Base-by-base conservation (phyloP, 164 flowering plant genomes). In the Berberis vulgaris region DNA sequence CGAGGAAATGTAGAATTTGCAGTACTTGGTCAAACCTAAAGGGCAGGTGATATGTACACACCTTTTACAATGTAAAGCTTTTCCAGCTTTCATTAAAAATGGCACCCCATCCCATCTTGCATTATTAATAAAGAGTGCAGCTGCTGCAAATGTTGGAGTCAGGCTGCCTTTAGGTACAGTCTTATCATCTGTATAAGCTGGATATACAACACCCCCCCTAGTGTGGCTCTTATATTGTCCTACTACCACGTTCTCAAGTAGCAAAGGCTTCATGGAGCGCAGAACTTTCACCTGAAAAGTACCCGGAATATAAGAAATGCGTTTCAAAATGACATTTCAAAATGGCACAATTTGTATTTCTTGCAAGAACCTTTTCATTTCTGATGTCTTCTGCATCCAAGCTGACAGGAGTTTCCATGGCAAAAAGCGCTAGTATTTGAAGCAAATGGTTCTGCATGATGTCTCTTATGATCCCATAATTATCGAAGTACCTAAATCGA, bases 31-130 rank as follows among this genome's bases (percentile, higher is more conserved):
- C 26, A 26, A 26, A 26, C 26, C 26, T 26, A 26, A 26, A 26
- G 26, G 26, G 26, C 26, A 26, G 26, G 26, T 40, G n/a, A 42
- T n/a, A 43, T 26, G 49, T 40, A 50, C 60, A 4, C 62, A 83
- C 96, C 87, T 54, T 69, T 54, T 81, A 38, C 81, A 83, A 58
- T 81, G 76, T 41, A 90, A 83, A 4, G 90, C 95, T 73, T 85
- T 86, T 57, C 97, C 97, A 11, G 91, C 97, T 76, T 85, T 88
- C 86, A 91, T 91, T 54, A 91, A 71, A 71, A 91, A 88, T 52
- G 97, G 97, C 56, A 91, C 97, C 11, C 97, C 96, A 74, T 91
- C 97, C 97, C 97, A 91, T 66, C 97, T 71, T 13, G 96, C 91
- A 74, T 91, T 91, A 60, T 88, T 73, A 5, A 91, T 85, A 69